Base-by-base conservation (phyloP, 2,329 filamentous ascomycete genomes). In the Fusarium algeriense region DNA sequence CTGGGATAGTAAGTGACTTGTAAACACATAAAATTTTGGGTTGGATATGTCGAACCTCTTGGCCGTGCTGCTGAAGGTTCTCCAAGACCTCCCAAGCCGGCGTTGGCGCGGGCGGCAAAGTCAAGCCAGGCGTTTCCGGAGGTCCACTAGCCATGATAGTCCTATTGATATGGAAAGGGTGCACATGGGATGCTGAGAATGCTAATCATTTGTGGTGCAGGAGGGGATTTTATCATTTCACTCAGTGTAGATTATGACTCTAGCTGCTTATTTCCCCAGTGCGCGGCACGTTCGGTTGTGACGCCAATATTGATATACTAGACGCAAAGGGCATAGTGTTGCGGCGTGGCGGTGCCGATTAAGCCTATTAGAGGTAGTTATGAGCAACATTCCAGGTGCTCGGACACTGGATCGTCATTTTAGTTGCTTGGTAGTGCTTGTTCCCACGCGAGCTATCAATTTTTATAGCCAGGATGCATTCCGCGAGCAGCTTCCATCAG, bases 51-150 rank as follows among this genome's bases (percentile, higher is more conserved):
- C 43, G 10, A 9, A 62, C 62, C 59, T 50, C 37, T 20, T 65
- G 37, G 15, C 15, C 38, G 5, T 63, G 50, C 19, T 63, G 50
- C 19, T 65, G 43, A 9, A 65, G 44, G 28, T 46, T 57, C 26
- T 65, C 19, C 15, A 65, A 26, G 19, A 65, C 52, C n/a, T 63
- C 49, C 62, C 62, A 65, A 3, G 62, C 62, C 1, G 62, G 62
- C 3, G 58, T 63, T 35, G 62, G 62, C 17, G 62, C 37, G 3
- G 58, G 58, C 17, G 62, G 62, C 12, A 65, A 15, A 35, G 49
- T 26, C 15, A 55, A 12, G 0, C 26, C 43, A 6, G 58, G 30
- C 3, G 49, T 23, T 23, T n/a, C 32, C 2, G 32, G n/a, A 11
- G 37, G 38, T 30, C 45, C 44, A 7, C 17, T 37, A 1, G 32